These are phyloP conservation scores for Yamadazyma songkhlaensis DNA, from an alignment of 1,139 yeast genomes.

Conservation along the genomic window DNA sequence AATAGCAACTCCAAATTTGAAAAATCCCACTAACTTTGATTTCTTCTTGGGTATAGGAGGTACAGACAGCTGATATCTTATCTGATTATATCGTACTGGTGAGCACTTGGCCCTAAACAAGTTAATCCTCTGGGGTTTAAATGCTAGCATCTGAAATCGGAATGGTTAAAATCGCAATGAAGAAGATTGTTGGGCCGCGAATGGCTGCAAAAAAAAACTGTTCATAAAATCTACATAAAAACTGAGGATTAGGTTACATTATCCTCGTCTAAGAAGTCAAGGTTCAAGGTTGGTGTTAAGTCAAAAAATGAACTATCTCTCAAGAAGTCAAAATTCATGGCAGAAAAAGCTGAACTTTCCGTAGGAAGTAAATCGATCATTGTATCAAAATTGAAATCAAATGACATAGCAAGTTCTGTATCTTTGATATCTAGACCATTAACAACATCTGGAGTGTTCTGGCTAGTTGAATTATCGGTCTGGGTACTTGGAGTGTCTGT, in stretches of 20 bases:
- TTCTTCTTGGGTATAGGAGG: neutral
- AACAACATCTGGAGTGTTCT: neutral
- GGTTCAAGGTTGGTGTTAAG: neutral
- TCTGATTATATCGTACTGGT: neutral
- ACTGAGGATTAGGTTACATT: too few species aligned
- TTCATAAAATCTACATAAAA: too few species aligned
- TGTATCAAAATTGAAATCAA: neutral
- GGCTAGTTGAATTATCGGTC: too few species aligned
- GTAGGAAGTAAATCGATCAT: neutral
- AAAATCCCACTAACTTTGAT: constrained; percentile 9
- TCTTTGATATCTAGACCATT: neutral
- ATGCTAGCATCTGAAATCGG: neutral
- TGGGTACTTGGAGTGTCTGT: too few species aligned
- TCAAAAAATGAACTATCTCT: constrained; percentile 20
- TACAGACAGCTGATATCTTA: neutral
- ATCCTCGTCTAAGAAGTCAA: neutral
- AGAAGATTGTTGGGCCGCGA: too few species aligned
- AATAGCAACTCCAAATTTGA: constrained; percentile 29
- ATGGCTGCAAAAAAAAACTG: too few species aligned
- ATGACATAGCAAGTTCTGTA: neutral
- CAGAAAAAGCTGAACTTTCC: constrained; percentile 8
- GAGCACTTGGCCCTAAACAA: neutral
- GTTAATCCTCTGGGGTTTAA: neutral
- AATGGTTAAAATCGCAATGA: neutral
- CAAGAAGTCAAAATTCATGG: constrained; percentile 34